Conservation (phyloP, 176 grass and related monocot species). For the Musa beccarii region DNA sequence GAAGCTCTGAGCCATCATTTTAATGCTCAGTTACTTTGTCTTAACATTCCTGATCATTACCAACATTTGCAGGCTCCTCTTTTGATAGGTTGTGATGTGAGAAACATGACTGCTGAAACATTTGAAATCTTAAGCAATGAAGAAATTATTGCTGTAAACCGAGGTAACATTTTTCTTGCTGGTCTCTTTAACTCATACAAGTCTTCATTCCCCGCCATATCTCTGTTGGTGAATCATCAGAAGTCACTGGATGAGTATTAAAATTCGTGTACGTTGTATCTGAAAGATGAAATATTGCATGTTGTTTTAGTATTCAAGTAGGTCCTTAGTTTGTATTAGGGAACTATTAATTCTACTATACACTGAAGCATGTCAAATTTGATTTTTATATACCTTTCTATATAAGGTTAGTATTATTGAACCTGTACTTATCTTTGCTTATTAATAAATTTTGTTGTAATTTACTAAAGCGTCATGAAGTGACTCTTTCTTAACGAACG, state of each 20-base stretch:
- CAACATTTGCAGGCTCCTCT: conserved; percentile 71
- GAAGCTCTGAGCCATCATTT: not conserved
- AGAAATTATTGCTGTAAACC: conserved; percentile 87
- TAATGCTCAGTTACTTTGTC: not conserved
- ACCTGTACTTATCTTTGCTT: not conserved
- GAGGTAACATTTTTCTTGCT: conserved; percentile 43
- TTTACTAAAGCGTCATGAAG: conserved; percentile 7
- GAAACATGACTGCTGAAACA: conserved; percentile 83
- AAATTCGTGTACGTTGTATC: not conserved
- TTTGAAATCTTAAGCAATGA: conserved; percentile 75
- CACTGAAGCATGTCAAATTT: not conserved
- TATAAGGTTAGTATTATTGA: not conserved
- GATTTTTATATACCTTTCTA: not conserved
- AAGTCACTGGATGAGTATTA: not conserved
- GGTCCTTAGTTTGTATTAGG: not conserved
- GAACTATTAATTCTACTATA: not conserved
- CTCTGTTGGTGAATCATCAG: not conserved
- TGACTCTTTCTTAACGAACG: not conserved
- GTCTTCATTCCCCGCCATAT: not conserved
- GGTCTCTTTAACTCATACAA: not conserved
- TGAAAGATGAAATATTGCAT: not conserved
- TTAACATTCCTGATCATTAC: not conserved
- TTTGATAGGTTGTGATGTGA: conserved; percentile 94
- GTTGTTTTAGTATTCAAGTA: not conserved
- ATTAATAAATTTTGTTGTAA: not conserved